Conservation (phyloP, 805 yeast species). For the Barnettozyma salicaria region DNA sequence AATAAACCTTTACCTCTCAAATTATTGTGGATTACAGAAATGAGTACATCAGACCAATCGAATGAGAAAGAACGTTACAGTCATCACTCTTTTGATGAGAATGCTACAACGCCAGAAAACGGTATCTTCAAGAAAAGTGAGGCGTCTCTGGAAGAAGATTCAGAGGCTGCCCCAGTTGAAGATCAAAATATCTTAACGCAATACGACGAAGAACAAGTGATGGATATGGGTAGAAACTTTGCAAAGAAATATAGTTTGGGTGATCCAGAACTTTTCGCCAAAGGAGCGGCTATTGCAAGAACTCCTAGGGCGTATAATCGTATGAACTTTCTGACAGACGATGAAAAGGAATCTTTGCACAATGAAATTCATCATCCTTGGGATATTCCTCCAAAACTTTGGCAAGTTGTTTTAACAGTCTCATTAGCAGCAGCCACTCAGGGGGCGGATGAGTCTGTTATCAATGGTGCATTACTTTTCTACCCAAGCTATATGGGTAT, state of each 20-base stretch:
- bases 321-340: constrained; percentile 49
- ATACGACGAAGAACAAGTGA: constrained; percentile 56
- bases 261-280: constrained; percentile 48
- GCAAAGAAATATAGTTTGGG: constrained; percentile 47
- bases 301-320: constrained; percentile 50
- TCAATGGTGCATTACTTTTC: constrained; percentile 64
- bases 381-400: constrained; percentile 38
- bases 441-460: constrained; percentile 76
- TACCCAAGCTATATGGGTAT: constrained; percentile 54
- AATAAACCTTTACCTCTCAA: too few relatives aligned
- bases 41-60: neutral
- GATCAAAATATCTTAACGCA: constrained; percentile 43
- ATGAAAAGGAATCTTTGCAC: constrained; percentile 46
- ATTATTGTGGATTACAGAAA: too few relatives aligned
- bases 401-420: constrained; percentile 55
- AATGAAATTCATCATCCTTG: constrained; percentile 42
- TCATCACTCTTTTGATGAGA: constrained; percentile 1
- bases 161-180: constrained; percentile 3
- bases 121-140: constrained; percentile 4
- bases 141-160: constrained; percentile 4
- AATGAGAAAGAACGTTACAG: constrained; percentile 1
- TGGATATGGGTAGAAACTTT: constrained; percentile 64
- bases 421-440: constrained; percentile 76
- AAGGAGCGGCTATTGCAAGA: constrained; percentile 65
- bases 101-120: neutral